A percentile compares a stretch with the other conserved stretches of the same genome.
Evolutionary conservation across 768 basidiomycete genomes (phyloP).

Genomic region (Pleurotus salmoneostramineus): DNA sequence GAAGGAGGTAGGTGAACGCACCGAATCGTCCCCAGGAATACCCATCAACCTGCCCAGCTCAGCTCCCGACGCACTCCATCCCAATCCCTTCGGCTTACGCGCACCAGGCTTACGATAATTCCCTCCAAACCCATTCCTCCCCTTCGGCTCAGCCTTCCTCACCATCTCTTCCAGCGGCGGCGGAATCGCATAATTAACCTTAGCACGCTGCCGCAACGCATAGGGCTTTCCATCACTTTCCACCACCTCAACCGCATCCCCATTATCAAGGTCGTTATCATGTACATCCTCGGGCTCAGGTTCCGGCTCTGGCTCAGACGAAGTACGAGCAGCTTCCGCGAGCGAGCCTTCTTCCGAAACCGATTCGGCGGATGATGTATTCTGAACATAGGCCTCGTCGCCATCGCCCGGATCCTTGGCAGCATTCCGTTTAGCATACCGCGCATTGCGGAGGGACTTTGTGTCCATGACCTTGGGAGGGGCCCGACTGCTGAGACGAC

Average conservation of each 20-base stretch:
- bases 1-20: constrained; percentile 22
- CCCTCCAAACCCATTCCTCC: constrained; percentile 26
- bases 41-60: constrained; percentile 80
- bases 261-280: constrained; percentile 36
- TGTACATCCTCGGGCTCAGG: constrained; percentile 28
- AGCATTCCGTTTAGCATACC: constrained; percentile 24
- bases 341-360: constrained; percentile 55
- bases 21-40: constrained; percentile 69
- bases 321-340: constrained; percentile 48
- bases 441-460: constrained; percentile 22
- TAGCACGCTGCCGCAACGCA: constrained; percentile 55
- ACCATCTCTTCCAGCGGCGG: constrained; percentile 74
- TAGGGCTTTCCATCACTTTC: constrained; percentile 61
- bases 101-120: constrained; percentile 19
- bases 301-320: constrained; percentile 35
- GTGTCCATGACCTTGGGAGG: constrained; percentile 9
- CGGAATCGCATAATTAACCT: constrained; percentile 79
- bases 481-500: constrained; percentile 12
- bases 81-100: constrained; percentile 41
- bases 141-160: constrained; percentile 31
- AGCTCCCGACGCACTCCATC: constrained; percentile 79
- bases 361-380: constrained; percentile 44
- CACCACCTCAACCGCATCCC: constrained; percentile 38
- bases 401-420: constrained; percentile 25
- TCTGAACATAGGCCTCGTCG: constrained; percentile 47